Base-by-base conservation (phyloP, 2,329 filamentous ascomycete genomes). In the Botrytis squamosa region DNA sequence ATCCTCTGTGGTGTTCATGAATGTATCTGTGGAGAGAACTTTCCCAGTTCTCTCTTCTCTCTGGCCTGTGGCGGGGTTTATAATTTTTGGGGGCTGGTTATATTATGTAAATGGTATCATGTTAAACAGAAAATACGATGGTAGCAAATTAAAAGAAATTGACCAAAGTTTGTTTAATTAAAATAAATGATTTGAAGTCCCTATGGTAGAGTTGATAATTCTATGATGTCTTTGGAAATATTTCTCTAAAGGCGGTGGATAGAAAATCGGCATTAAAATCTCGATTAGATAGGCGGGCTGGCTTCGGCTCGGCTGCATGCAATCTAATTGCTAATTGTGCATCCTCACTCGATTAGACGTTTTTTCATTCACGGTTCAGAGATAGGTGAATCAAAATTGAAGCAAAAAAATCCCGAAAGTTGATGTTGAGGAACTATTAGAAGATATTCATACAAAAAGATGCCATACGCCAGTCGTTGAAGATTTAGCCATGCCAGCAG, bases 1-100 rank as follows among this genome's bases (percentile, higher is more conserved):
- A 73, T 73, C 72, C 60, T 62, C 77, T 59, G 75, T 74, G 74
- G 76, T 79, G 77, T 79, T 80, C 80, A 81, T 81, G 76, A 77
- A 78, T 77, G 52, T 65, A 70, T 59, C 59, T 38, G n/a, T 46
- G 40, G 42, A 69, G 71, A 70, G 66, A 63, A 63, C 66, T 62
- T 40, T 57, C 33, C 36, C 25, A 59, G 71, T 73, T 73, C 64
- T 73, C 63, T n/a, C 40, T 22, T 18, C 52, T 73, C 63, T n/a
- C 40, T 22, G 16, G 38, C 38, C 25, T 59, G 29, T 68, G 33
- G 52, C 38, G 10, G 52, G 38, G 22, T 33, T n/a, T 46, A 5
- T 64, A 29, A 20, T 20, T 44, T 52, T 59, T 38, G 44, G 20
- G 22, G n/a, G 22, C 22, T 69, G n/a, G 6, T 36, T 72, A 9